Evolutionary conservation across 1,284 basidiomycete species (phyloP).

Genomic region (Farysia itapuensis): DNA sequence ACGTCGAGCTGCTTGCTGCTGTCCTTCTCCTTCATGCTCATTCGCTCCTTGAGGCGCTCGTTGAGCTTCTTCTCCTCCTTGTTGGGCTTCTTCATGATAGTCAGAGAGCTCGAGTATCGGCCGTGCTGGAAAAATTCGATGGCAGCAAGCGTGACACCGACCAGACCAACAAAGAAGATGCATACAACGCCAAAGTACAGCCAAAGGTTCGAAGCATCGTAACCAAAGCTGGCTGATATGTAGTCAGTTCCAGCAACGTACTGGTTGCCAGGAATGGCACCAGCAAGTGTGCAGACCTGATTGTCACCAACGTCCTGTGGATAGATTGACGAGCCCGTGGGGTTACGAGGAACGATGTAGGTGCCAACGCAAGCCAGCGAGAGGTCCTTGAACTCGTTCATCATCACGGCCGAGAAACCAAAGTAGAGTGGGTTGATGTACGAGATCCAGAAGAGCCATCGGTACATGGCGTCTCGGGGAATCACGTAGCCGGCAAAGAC

Average conservation of each 20-base stretch:
- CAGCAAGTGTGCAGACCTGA: conserved; percentile 62
- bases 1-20: conserved; percentile 43
- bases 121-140: conserved; percentile 38
- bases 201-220: conserved; percentile 64
- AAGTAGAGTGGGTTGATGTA: conserved; percentile 66
- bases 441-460: conserved; percentile 77
- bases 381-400: conserved; percentile 62
- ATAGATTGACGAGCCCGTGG: conserved; percentile 15
- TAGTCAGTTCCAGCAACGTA: conserved; percentile 63
- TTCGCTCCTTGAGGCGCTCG: conserved; percentile 19
- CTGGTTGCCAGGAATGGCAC: conserved; percentile 60
- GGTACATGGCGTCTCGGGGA: conserved; percentile 68
- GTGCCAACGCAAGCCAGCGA: conserved; percentile 40
- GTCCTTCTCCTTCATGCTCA: conserved; percentile 20
- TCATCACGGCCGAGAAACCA: conserved; percentile 71
- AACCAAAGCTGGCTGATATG: conserved; percentile 68
- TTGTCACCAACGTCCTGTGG: conserved; percentile 21
- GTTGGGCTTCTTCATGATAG: conserved; percentile 45
- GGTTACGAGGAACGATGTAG: conserved; percentile 26
- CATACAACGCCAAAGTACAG: conserved; percentile 63
- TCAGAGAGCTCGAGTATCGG: conserved; percentile 47
- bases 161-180: conserved; percentile 49
- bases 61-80: conserved; percentile 35
- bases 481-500: conserved; percentile 50
- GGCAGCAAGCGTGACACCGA: conserved; percentile 41